phyloP scores from a whole-genome alignment of 257 asterid species.

The Solanum raphanifolium region DNA sequence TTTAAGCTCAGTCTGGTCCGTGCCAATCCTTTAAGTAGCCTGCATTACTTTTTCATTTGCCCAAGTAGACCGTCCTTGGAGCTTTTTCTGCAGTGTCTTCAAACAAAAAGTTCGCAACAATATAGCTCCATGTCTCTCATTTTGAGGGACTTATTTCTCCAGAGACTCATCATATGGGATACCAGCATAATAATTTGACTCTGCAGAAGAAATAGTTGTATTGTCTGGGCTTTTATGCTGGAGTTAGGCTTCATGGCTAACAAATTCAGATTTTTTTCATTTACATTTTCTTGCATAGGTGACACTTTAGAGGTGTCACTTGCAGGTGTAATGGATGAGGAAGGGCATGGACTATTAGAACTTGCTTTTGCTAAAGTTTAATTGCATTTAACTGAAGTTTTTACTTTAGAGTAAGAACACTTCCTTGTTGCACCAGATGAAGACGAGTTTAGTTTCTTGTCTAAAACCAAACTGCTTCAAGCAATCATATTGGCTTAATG shows the following conservation, averaged over 20 bases:
- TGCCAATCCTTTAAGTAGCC: constrained; percentile 46
- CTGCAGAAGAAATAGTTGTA: neutral
- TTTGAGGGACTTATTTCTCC: neutral
- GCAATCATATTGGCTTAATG: constrained; percentile 51
- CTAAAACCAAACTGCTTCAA: constrained; percentile 58
- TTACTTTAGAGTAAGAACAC: constrained; percentile 24
- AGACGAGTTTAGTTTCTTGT: constrained; percentile 35
- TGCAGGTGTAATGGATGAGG: constrained; percentile 6
- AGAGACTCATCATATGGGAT: neutral
- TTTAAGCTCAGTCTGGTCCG: constrained; percentile 51
- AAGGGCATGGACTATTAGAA: constrained; percentile 5
- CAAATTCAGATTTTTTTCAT: constrained; percentile 8
- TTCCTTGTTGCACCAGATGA: constrained; percentile 24
- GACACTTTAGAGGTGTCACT: neutral
- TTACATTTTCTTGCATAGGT: constrained; percentile 18
- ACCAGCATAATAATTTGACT: too few species aligned
- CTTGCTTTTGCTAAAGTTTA: neutral
- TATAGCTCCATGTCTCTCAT: too few species aligned
- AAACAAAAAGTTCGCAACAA: too few species aligned
- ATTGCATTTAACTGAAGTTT: constrained; percentile 10
- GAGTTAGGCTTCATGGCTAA: constrained; percentile 5
- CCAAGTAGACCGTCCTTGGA: neutral
- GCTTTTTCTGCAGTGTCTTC: neutral
- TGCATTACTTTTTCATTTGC: constrained; percentile 62
- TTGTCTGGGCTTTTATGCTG: neutral